Conservation (phyloP, 352 stramenopile species). For the Phytophthora europaea region DNA sequence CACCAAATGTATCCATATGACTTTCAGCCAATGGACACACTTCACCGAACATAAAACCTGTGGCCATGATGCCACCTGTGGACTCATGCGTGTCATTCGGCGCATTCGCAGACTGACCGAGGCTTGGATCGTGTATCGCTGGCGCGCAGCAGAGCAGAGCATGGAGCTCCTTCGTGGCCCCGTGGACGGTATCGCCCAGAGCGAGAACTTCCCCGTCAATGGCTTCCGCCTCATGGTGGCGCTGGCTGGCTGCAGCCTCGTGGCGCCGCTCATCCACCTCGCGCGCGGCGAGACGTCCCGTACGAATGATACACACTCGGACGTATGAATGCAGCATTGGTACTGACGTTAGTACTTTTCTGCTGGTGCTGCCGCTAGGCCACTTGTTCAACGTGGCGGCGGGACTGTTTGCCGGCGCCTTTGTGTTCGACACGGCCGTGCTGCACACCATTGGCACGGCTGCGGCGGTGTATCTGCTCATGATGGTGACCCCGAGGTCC, state of each 20-base stretch:
- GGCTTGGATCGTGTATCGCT: conserved; percentile 32
- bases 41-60: conserved; percentile 25
- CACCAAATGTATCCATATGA: background rate
- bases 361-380: conserved; percentile 35
- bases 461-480: conserved; percentile 71
- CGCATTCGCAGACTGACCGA: conserved; percentile 33
- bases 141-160: conserved; percentile 21
- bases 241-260: conserved; percentile 69
- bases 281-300: conserved; percentile 63
- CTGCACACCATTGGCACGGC: conserved; percentile 77
- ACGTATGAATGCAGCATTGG: background rate
- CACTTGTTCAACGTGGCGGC: conserved; percentile 77
- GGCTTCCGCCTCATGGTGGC: conserved; percentile 84
- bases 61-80: conserved; percentile 19
- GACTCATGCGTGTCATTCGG: conserved; percentile 28
- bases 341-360: background rate
- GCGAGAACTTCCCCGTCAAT: conserved; percentile 80
- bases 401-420: conserved; percentile 73
- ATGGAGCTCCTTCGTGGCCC: conserved; percentile 75
- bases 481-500: conserved; percentile 72
- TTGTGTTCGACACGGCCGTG: conserved; percentile 86
- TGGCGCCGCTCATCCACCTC: conserved; percentile 77
- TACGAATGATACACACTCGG: conserved; percentile 36
- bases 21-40: conserved; percentile 51
- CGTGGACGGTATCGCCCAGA: conserved; percentile 71